A percentile compares a stretch with the other conserved stretches of the same genome.
These are phyloP conservation scores for Fusarium pseudocircinatum DNA, from an alignment of 2,329 filamentous ascomycete genomes.

Conservation along the genomic window DNA sequence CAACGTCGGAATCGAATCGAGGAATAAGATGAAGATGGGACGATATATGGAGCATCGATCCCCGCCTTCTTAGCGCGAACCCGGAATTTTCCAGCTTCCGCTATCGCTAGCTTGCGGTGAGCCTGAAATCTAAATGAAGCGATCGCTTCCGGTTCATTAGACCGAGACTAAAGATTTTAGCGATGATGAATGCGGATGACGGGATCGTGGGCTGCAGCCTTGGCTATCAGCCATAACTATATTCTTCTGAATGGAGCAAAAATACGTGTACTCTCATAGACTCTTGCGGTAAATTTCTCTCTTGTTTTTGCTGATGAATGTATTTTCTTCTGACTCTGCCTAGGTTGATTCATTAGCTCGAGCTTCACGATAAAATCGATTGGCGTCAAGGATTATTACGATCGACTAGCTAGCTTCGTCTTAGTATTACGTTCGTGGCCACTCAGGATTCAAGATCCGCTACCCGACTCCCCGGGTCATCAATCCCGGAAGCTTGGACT, in stretches of 20 bases:
- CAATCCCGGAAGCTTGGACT: background rate
- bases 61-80: background rate
- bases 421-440: rapidly evolving
- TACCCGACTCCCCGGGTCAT: background rate
- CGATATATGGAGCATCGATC: background rate
- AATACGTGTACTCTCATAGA: rapidly evolving
- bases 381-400: background rate
- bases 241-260: rapidly evolving
- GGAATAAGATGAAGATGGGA: background rate
- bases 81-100: conserved; percentile 4
- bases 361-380: background rate
- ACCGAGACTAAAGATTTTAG: conserved; percentile 3
- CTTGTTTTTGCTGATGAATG: too few species aligned
- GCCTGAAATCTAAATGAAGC: conserved; percentile 14
- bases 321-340: background rate
- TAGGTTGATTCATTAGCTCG: background rate
- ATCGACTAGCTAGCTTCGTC: background rate
- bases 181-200: background rate
- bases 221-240: background rate
- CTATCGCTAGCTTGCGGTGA: conserved; percentile 12
- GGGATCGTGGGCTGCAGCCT: too few species aligned
- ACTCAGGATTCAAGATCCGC: background rate
- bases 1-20: background rate
- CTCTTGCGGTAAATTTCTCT: rapidly evolving
- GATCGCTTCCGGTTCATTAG: background rate